phyloP scores from a whole-genome alignment of 1,284 basidiomycete species.

The Ceratobasidium sp. region DNA sequence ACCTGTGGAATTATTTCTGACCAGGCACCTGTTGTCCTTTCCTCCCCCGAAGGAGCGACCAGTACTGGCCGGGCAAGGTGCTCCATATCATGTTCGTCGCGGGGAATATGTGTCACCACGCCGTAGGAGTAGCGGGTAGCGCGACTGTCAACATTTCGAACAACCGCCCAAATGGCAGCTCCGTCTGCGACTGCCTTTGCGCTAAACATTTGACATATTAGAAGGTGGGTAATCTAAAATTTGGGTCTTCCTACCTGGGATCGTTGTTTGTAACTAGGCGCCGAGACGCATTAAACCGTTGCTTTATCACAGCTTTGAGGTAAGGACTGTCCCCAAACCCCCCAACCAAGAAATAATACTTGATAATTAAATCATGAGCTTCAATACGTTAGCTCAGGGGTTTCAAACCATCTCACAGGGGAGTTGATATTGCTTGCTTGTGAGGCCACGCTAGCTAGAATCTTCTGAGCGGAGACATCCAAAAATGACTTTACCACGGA shows the following conservation, averaged over 20 bases:
- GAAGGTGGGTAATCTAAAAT: background rate
- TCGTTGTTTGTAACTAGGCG: background rate
- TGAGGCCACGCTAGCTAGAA: background rate
- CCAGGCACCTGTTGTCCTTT: background rate
- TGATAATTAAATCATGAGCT: background rate
- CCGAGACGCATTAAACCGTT: background rate
- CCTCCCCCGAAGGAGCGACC: background rate
- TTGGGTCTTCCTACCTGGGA: background rate
- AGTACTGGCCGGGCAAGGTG: background rate
- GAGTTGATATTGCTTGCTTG: background rate
- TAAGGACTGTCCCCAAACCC: conserved; percentile 41
- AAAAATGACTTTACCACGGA: conserved; percentile 21
- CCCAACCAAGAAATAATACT: conserved; percentile 41
- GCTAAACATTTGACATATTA: background rate
- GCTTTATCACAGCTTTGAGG: background rate
- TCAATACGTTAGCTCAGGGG: background rate
- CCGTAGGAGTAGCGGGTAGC: conserved; percentile 5
- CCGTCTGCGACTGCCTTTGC: conserved; percentile 20
- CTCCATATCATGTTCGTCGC: background rate
- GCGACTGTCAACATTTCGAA: background rate
- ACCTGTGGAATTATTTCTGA: background rate
- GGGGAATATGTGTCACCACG: background rate
- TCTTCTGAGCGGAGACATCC: conserved; percentile 4
- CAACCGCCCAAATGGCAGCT: conserved; percentile 1
- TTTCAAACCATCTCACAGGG: background rate